Evolutionary conservation across 345 rosid genomes (phyloP).

Genomic region (Barbarea vulgaris): DNA sequence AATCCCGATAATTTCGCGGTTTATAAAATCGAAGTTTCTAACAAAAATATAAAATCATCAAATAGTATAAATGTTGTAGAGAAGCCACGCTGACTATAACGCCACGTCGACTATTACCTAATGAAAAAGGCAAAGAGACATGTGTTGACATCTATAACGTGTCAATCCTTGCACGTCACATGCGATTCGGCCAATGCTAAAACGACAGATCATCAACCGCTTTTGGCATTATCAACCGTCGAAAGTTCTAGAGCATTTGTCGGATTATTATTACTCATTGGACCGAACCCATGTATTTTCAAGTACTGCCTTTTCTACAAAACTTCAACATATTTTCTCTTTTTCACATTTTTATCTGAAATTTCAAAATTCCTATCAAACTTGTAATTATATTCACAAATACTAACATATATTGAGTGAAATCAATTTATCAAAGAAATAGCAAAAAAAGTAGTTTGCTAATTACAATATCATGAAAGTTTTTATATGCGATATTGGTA

Average conservation of each 20-base stretch:
- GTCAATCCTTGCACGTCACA: slow-evolving; percentile 22
- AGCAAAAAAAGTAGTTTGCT: not conserved
- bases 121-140: not conserved
- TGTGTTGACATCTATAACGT: slow-evolving; percentile 14
- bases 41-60: not conserved
- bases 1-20: too few species aligned
- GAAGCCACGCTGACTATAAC: not conserved
- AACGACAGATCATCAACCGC: slow-evolving; percentile 1
- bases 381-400: too few species aligned
- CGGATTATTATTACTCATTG: not conserved
- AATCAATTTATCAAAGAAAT: not conserved
- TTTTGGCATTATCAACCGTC: slow-evolving; percentile 1
- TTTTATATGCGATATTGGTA: too few species aligned
- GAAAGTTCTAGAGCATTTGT: slow-evolving; percentile 9
- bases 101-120: slow-evolving; percentile 20
- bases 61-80: not conserved
- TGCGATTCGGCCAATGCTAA: slow-evolving; percentile 10
- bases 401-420: not conserved
- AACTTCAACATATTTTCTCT: not conserved
- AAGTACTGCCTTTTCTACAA: not conserved
- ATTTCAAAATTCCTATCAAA: not conserved
- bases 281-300: not conserved
- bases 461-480: too few species aligned
- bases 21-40: too few species aligned
- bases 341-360: not conserved